Conservation (phyloP, 768 basidiomycete species). For the Tricholoma flavovirens region DNA sequence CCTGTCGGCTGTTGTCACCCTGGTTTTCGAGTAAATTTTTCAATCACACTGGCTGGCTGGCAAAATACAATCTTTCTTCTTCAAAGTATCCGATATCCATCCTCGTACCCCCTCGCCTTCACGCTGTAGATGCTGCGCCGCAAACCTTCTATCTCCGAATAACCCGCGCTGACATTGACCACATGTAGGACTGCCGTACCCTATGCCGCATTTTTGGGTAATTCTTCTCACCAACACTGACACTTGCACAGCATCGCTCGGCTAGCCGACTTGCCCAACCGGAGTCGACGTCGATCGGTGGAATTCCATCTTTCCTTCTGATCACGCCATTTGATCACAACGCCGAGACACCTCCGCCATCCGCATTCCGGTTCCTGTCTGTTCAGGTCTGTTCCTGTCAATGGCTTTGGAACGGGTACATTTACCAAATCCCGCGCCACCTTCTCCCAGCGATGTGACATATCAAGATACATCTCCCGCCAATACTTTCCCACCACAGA, state of each 20-base stretch:
- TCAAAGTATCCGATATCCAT: no score
- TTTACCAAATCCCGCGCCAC: neutral
- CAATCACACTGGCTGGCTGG: no score
- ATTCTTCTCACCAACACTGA: conserved; percentile 1
- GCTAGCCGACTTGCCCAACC: neutral
- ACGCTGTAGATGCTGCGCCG: neutral
- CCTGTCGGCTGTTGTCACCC: neutral
- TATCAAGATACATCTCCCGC: neutral
- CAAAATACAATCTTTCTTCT: no score
- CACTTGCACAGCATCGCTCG: neutral
- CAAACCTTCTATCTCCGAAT: neutral
- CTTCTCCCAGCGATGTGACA: neutral
- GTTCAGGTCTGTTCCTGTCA: no score
- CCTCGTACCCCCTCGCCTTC: no score
- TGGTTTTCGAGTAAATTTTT: neutral
- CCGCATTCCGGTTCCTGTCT: neutral
- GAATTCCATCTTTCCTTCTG: neutral
- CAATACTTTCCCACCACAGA: neutral
- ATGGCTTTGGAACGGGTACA: no score
- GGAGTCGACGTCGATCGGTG: neutral
- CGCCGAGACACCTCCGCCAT: neutral
- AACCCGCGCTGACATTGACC: neutral
- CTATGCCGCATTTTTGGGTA: neutral
- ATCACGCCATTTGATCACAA: neutral
- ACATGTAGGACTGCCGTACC: neutral